Evolutionary conservation across 2,329 filamentous ascomycete species (phyloP), one percentile per base, ranked within the genome.

Genomic region (Pseudodiploospora longispora): DNA sequence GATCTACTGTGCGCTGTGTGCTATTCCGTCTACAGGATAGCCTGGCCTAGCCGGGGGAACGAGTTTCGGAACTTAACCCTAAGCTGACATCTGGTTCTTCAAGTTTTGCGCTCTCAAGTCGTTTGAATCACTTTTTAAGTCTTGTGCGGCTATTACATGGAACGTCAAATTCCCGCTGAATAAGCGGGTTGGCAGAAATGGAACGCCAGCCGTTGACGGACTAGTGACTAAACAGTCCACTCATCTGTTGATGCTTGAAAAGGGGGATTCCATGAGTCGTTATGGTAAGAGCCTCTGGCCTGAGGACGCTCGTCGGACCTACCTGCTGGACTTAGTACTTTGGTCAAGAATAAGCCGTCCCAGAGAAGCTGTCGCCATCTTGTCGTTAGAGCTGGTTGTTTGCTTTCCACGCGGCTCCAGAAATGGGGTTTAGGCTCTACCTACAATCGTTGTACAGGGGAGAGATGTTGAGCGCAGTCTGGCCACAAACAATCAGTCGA

Each of bases 31-130:
- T 59, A 56, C 55, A 59, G 51, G 60, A 62, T 60, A 62, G 66
- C 63, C 68, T 67, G 63, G 65, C 58, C 52, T 44, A 52, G 52
- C 61, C 59, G 69, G 68, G 77, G 75, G 78, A 83, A 79, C 72
- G 72, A 71, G 67, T 71, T 68, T 83, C 82, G 87, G 86, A 90
- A 90, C 86, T 90, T 95, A 95, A 95, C 90, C 90, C 90, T 95
- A 95, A 85, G 76, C 71, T 71, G 67, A 70, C 62, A 65, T 71
- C 80, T 85, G 85, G 87, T 80, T 63, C 55, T 50, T 19, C 19
- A 19, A 86, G 85, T 75, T 59, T 89, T 85, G 80, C 80, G 79
- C 73, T 74, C 69, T 77, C 19, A 19, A 19, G 82, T 84, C 81
- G 81, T 81, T 67, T 75, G 69, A 75, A 68, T 70, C 71, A 70